Evolutionary conservation across 352 stramenopile genomes (phyloP).

Genomic region (Globisporangium camurandrum): DNA sequence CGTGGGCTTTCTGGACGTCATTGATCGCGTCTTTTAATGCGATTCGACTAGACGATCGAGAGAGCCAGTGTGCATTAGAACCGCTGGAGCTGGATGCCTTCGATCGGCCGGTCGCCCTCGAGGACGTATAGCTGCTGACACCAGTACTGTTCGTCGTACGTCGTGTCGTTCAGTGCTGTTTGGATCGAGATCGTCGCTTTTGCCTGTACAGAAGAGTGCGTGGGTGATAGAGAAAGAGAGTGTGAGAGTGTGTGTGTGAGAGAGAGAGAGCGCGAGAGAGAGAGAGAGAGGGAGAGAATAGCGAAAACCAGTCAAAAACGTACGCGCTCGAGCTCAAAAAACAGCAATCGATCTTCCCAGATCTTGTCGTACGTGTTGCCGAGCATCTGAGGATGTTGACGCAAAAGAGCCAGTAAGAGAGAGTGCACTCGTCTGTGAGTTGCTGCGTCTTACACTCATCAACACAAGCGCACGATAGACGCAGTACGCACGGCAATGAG

Average conservation of each 20-base stretch:
- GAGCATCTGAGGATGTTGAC: constrained; percentile 44
- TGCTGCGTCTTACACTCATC: too few relatives aligned
- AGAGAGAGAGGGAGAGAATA: neutral
- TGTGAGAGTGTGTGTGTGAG: neutral
- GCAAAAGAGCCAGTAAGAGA: too few relatives aligned
- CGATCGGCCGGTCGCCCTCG: constrained; percentile 65
- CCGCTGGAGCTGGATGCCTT: constrained; percentile 70
- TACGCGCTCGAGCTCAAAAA: constrained; percentile 77
- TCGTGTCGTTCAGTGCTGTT: constrained; percentile 47
- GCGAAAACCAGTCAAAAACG: neutral
- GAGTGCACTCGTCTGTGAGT: too few relatives aligned
- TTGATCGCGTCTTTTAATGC: constrained; percentile 25
- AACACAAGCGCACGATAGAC: neutral
- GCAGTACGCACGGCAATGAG: constrained; percentile 47
- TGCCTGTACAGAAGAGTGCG: constrained; percentile 18
- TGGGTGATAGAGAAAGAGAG: neutral
- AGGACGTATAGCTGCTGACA: constrained; percentile 65
- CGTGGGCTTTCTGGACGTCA: constrained; percentile 90
- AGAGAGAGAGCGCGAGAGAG: neutral
- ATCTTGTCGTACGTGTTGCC: constrained; percentile 84
- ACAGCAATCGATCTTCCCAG: constrained; percentile 72
- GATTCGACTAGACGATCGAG: too few relatives aligned
- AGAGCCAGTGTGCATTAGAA: constrained; percentile 24
- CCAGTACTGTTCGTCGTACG: constrained; percentile 73
- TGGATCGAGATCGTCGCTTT: constrained; percentile 77